phyloP scores from a whole-genome alignment of 2,329 filamentous ascomycete species.

The Aspergillus uvarum region DNA sequence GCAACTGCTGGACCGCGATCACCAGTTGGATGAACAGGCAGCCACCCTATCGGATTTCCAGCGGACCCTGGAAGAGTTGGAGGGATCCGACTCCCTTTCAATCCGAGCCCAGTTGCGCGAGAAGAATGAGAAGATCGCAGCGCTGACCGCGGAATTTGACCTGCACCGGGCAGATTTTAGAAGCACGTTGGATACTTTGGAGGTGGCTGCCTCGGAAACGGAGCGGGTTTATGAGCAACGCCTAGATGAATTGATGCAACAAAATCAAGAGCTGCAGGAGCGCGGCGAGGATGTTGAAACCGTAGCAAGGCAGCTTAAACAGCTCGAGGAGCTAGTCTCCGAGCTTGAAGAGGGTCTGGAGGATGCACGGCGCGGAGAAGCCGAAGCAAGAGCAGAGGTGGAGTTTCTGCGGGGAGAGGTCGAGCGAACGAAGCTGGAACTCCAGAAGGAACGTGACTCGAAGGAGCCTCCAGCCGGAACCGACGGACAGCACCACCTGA shows the following conservation, averaged over 20 bases:
- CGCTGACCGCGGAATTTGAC: constrained; percentile 93
- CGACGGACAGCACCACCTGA: constrained; percentile 51
- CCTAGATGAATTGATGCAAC: constrained; percentile 64
- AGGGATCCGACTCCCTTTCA: constrained; percentile 73
- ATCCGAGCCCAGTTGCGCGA: constrained; percentile 81
- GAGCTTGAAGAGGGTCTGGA: constrained; percentile 96
- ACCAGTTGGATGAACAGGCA: constrained; percentile 84
- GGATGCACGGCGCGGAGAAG: constrained; percentile 89
- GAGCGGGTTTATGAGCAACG: constrained; percentile 81
- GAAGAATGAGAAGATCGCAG: constrained; percentile 94
- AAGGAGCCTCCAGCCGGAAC: constrained; percentile 53
- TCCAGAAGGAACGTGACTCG: constrained; percentile 79
- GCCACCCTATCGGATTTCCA: constrained; percentile 86
- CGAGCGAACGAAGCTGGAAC: constrained; percentile 82
- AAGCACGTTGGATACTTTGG: constrained; percentile 93
- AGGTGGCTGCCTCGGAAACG: constrained; percentile 93
- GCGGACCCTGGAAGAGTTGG: constrained; percentile 76
- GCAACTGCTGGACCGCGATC: constrained; percentile 80
- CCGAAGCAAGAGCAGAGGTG: constrained; percentile 91
- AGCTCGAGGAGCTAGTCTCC: constrained; percentile 92
- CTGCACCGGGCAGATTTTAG: constrained; percentile 92
- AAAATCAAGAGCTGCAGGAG: constrained; percentile 79
- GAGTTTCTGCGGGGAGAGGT: constrained; percentile 95
- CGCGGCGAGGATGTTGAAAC: constrained; percentile 85
- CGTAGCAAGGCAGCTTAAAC: constrained; percentile 87